phyloP scores from a whole-genome alignment of 371 early-diverging fungal species.

The Mucor ambiguus region DNA sequence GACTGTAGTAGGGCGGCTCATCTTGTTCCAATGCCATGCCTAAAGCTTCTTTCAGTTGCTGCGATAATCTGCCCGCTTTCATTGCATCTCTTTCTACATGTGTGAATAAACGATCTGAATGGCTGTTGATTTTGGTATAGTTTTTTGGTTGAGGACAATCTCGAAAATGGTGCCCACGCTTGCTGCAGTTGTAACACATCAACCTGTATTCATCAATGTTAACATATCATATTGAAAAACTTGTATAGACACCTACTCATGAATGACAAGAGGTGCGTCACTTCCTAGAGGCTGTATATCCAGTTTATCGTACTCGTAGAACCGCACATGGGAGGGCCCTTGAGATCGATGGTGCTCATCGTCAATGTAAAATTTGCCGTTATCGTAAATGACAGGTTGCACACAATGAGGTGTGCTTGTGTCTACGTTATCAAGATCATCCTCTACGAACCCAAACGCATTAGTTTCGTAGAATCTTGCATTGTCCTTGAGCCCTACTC shows the following conservation, averaged over 20 bases:
- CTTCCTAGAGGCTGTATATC: conserved; percentile 1
- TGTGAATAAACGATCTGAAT: neutral
- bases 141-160: neutral
- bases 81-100: neutral
- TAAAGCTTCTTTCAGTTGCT: conserved; percentile 20
- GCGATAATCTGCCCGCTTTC: conserved; percentile 21
- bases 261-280: neutral
- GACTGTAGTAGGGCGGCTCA: conserved; percentile 25
- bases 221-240: neutral
- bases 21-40: conserved; percentile 3
- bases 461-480: conserved; percentile 18
- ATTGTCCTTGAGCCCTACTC: conserved; percentile 10
- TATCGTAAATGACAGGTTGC: conserved; percentile 19
- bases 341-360: conserved; percentile 4
- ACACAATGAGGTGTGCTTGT: neutral
- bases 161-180: neutral
- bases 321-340: neutral
- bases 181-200: neutral
- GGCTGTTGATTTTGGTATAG: neutral
- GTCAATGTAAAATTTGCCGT: conserved; percentile 33
- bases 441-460: conserved; percentile 15
- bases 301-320: neutral
- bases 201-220: neutral
- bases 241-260: neutral
- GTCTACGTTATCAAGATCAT: neutral